Conservation (phyloP, 192 early-diverging fungal genomes). For the Podila epicladia region DNA sequence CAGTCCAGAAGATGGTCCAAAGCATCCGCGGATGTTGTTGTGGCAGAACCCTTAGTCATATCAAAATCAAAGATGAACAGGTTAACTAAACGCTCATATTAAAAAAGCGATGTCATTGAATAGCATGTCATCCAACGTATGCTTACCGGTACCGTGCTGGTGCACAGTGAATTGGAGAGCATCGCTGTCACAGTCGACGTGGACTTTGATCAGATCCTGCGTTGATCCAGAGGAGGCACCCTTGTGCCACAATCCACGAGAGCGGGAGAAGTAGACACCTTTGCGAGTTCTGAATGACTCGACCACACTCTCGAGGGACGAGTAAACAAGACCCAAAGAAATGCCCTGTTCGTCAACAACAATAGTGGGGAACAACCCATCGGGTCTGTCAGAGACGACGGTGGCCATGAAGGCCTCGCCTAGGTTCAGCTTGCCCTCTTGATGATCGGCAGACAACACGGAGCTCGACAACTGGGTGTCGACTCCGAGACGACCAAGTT, state of each 20-base stretch:
- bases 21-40: constrained; percentile 90
- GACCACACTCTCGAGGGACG: constrained; percentile 80
- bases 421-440: constrained; percentile 57
- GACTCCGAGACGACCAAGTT: constrained; percentile 39
- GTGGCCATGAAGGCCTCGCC: constrained; percentile 67
- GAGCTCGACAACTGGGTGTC: constrained; percentile 45
- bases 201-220: constrained; percentile 82
- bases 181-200: constrained; percentile 94
- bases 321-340: constrained; percentile 95
- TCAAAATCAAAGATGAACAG: not conserved
- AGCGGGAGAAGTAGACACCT: constrained; percentile 95
- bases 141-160: constrained; percentile 81
- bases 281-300: constrained; percentile 79
- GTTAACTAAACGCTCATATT: not conserved
- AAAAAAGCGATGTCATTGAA: not conserved
- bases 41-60: constrained; percentile 87
- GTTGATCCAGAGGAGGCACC: constrained; percentile 94
- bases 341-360: constrained; percentile 91
- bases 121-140: not conserved
- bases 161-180: constrained; percentile 86
- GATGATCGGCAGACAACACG: constrained; percentile 43
- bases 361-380: constrained; percentile 90
- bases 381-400: constrained; percentile 84
- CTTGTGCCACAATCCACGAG: constrained; percentile 95
- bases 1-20: constrained; percentile 83